Conservation (phyloP, 2,329 filamentous ascomycete species). For the Mycosphaerelloides madeirae region DNA sequence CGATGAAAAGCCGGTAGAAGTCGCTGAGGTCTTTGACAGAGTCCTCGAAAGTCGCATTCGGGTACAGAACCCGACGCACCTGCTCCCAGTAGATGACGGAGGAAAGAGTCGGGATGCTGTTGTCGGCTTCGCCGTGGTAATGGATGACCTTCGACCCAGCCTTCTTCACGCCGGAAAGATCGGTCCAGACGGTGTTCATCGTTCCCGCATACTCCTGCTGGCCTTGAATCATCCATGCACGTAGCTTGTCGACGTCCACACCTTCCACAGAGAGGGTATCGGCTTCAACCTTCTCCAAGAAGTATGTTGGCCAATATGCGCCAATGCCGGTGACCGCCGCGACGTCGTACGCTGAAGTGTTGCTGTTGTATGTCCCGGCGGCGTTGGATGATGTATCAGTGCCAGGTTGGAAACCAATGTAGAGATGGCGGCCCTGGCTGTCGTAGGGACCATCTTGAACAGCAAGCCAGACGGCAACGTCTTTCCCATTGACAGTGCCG, state of each 20-base stretch:
- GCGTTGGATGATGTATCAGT: constrained; percentile 8
- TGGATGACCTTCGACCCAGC: constrained; percentile 54
- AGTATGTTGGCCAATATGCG: constrained; percentile 39
- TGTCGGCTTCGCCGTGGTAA: constrained; percentile 55
- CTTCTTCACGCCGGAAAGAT: constrained; percentile 47
- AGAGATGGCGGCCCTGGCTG: constrained; percentile 36
- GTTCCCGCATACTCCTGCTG: constrained; percentile 47
- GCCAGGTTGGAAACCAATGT: constrained; percentile 34
- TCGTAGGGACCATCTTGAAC: constrained; percentile 40
- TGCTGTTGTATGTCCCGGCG: constrained; percentile 27
- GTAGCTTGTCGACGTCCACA: constrained; percentile 53
- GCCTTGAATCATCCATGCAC: constrained; percentile 50
- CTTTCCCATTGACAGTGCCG: constrained; percentile 30
- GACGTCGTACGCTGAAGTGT: constrained; percentile 29
- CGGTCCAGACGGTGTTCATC: constrained; percentile 51
- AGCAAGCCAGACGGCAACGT: constrained; percentile 30
- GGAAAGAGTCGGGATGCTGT: constrained; percentile 48
- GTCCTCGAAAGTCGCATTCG: constrained; percentile 32
- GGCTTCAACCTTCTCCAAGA: constrained; percentile 33
- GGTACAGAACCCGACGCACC: constrained; percentile 50
- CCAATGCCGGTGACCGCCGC: constrained; percentile 29
- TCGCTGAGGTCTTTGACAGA: constrained; percentile 34
- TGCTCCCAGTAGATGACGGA: constrained; percentile 53
- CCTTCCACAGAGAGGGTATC: constrained; percentile 38
- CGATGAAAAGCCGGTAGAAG: constrained; percentile 52